Evolutionary conservation across 257 asterid species (phyloP).

Genomic region (Gentiana macrophylla): DNA sequence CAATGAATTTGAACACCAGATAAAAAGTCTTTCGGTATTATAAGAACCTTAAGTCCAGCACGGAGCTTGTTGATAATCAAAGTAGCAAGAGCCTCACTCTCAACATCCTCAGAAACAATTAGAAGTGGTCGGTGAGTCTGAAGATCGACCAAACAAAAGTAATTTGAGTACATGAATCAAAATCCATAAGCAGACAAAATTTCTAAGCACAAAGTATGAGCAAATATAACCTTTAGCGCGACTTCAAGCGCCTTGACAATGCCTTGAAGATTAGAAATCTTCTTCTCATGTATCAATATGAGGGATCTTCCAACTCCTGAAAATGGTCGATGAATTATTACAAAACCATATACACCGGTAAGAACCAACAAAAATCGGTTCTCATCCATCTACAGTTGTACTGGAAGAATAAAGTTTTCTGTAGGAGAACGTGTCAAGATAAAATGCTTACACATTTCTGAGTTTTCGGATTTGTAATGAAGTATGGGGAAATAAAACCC

Average conservation of each 20-base stretch:
- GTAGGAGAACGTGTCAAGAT: not conserved
- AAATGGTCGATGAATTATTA: not conserved
- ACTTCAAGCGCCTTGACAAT: constrained; percentile 76
- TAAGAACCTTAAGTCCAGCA: constrained; percentile 74
- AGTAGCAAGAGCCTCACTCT: constrained; percentile 93
- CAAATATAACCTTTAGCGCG: constrained; percentile 61
- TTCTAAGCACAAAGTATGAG: not conserved
- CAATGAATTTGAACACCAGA: not conserved
- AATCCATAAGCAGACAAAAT: not conserved
- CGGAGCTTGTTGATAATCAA: constrained; percentile 91
- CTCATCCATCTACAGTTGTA: not conserved
- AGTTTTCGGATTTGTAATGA: constrained; percentile 78
- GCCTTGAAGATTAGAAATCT: constrained; percentile 61
- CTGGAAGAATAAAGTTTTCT: not conserved
- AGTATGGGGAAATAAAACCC: constrained; percentile 92
- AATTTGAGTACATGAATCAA: not conserved
- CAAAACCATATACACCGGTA: too few relatives aligned
- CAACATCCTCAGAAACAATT: constrained; percentile 87
- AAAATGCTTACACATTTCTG: constrained; percentile 85
- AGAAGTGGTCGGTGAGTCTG: constrained; percentile 82
- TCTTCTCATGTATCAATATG: constrained; percentile 82
- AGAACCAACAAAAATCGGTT: too few relatives aligned
- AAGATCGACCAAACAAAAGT: not conserved
- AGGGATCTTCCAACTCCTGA: constrained; percentile 94
- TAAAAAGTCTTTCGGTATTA: not conserved